Conservation (phyloP, 441 rosid genomes). For the Heliophila coronopifolia region DNA sequence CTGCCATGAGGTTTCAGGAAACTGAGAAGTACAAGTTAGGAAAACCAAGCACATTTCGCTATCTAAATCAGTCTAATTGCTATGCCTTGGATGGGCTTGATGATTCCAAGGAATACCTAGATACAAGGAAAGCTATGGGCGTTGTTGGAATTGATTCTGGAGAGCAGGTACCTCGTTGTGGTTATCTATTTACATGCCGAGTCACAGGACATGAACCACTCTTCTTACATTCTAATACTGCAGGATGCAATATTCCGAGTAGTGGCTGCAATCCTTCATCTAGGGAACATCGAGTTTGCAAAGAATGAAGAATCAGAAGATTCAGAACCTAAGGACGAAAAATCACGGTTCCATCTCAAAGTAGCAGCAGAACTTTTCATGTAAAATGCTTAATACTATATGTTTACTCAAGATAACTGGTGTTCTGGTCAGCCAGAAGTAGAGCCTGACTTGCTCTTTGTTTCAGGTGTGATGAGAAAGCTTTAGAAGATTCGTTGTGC, state of each 20-base stretch:
- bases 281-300: constrained; percentile 78
- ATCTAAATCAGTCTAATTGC: constrained; percentile 73
- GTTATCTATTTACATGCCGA: constrained; percentile 4
- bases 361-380: constrained; percentile 79
- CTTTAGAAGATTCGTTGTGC: constrained; percentile 84
- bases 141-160: constrained; percentile 67
- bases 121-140: constrained; percentile 76
- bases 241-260: constrained; percentile 88
- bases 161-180: constrained; percentile 59
- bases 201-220: constrained; percentile 5
- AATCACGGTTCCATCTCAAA: constrained; percentile 65
- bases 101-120: constrained; percentile 65
- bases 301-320: constrained; percentile 77
- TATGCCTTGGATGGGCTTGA: constrained; percentile 64
- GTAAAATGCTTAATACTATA: constrained; percentile 35
- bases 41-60: constrained; percentile 63
- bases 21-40: constrained; percentile 57
- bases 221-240: constrained; percentile 21
- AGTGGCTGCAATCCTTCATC: constrained; percentile 93
- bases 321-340: constrained; percentile 73
- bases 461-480: constrained; percentile 73
- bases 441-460: constrained; percentile 16
- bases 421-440: constrained; percentile 8
- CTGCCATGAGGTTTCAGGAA: constrained; percentile 35
- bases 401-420: constrained; percentile 5